These are phyloP conservation scores for Lipomyces yamanashiensis DNA, from an alignment of 805 yeast species.

Conservation along the genomic window DNA sequence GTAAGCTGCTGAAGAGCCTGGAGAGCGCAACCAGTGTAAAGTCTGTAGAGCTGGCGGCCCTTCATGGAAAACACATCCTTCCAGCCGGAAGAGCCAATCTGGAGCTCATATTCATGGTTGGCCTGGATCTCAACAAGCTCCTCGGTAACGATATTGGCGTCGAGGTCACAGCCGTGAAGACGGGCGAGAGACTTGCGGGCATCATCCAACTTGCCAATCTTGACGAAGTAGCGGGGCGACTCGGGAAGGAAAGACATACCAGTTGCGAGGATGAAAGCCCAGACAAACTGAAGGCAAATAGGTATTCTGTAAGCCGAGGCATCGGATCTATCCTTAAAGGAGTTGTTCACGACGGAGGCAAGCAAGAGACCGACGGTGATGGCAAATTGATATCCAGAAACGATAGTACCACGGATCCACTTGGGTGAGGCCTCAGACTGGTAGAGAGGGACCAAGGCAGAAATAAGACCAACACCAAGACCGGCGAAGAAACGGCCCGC, in stretches of 20 bases:
- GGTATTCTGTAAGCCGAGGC: conserved; percentile 84
- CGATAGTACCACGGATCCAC: conserved; percentile 78
- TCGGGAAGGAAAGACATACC: conserved; percentile 61
- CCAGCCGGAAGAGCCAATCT: conserved; percentile 21
- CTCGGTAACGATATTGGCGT: conserved; percentile 53
- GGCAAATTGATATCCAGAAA: conserved; percentile 74
- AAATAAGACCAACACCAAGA: conserved; percentile 74
- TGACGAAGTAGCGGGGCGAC: conserved; percentile 72
- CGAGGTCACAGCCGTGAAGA: conserved; percentile 49
- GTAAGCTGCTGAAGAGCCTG: conserved; percentile 89
- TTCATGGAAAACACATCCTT: conserved; percentile 41
- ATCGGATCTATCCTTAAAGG: conserved; percentile 55
- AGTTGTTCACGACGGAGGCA: conserved; percentile 52
- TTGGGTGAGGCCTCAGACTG: conserved; percentile 82
- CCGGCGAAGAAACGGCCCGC: conserved; percentile 75
- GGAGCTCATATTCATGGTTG: conserved; percentile 52
- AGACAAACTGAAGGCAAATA: conserved; percentile 69
- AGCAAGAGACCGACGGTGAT: conserved; percentile 71
- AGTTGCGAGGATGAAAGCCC: conserved; percentile 62
- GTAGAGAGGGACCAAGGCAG: conserved; percentile 78
- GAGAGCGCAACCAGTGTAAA: conserved; percentile 64
- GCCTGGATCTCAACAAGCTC: conserved; percentile 57
- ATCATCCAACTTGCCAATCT: conserved; percentile 58
- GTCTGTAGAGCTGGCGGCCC: conserved; percentile 39
- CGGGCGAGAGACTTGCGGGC: conserved; percentile 62